Base-by-base conservation (phyloP, 2,329 filamentous ascomycete genomes). In the Verticillium nonalfalfae region DNA sequence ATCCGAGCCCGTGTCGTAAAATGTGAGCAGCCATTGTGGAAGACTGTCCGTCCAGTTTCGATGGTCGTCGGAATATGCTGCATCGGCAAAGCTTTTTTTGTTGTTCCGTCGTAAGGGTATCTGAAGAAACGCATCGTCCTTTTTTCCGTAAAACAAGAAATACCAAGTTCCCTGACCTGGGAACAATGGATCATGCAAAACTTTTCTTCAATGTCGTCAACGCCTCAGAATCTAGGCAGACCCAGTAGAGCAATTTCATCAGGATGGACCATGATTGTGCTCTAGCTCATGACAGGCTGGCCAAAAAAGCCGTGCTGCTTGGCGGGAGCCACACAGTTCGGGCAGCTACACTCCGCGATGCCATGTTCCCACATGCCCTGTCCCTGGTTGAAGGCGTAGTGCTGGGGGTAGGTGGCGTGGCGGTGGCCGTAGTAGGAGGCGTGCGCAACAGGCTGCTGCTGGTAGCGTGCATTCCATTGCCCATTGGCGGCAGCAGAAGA, bases 271-370 rank as follows among this genome's bases (percentile, higher is more conserved):
- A 33, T 56, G 6, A n/a, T 13, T 4, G 26, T 21, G n/a, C 33
- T 59, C 76, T 69, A 84, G 59, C 83, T 83, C 71, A 85, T 79
- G 15, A 86, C 83, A 14, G 83, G 74, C 68, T 85, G 84, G 34
- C 79, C 77, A 61, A 83, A 85, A 70, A 84, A 85, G 0, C 76
- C 70, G 4, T 73, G 68, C 13, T 79, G 74, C 71, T 83, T 83
- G 67, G 78, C 73, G 9, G 77, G 71, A 35, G 74, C 69, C 35
- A 75, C 69, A 66, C 82, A 85, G 63, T 73, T 75, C 35, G 72
- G 65, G 63, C 82, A 85, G 61, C 72, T 77, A 72, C 82, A 85
- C 61, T 84, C 83, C 7, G 76, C 74, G 34, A 77, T 67, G 55
- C 73, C 77, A 14, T 80, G 76, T 62, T 85, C 83, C 83, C 83